Percentiles rank a stretch among this genome's conserved stretches.
phyloP scores from a whole-genome alignment of 2,329 filamentous ascomycete genomes.

The Colletotrichum neosansevieriae region DNA sequence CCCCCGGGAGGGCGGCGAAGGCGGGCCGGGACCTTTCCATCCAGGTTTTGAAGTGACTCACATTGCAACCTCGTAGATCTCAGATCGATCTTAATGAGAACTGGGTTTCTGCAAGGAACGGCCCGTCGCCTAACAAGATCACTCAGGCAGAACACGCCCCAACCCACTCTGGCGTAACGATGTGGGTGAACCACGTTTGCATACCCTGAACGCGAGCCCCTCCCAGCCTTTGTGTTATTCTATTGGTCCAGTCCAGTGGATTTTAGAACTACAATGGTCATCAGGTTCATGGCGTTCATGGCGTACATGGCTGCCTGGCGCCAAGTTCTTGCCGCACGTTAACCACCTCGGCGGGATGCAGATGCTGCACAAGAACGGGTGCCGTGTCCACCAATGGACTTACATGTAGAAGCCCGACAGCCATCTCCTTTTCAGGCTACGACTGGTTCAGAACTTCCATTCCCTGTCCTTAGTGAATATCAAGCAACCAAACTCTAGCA shows the following conservation, averaged over 20 bases:
- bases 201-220: neutral
- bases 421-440: neutral
- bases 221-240: neutral
- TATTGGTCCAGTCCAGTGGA: neutral
- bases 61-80: too few species aligned
- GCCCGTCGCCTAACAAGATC: too few species aligned
- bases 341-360: too few species aligned
- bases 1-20: too few species aligned
- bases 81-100: too few species aligned
- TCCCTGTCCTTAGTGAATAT: too few species aligned
- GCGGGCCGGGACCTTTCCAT: neutral
- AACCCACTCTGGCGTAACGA: too few species aligned
- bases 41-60: neutral
- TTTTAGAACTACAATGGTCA: neutral
- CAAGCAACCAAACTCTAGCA: neutral
- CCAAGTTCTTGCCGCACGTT: too few species aligned
- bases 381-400: neutral
- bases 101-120: too few species aligned
- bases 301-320: neutral
- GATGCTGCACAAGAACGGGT: neutral
- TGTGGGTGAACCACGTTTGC: neutral
- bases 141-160: too few species aligned
- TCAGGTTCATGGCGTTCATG: too few species aligned
- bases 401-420: neutral
- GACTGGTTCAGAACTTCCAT: neutral